Conservation (phyloP, 169 alveolate genomes). For the Cryptosporidium tyzzeri region DNA sequence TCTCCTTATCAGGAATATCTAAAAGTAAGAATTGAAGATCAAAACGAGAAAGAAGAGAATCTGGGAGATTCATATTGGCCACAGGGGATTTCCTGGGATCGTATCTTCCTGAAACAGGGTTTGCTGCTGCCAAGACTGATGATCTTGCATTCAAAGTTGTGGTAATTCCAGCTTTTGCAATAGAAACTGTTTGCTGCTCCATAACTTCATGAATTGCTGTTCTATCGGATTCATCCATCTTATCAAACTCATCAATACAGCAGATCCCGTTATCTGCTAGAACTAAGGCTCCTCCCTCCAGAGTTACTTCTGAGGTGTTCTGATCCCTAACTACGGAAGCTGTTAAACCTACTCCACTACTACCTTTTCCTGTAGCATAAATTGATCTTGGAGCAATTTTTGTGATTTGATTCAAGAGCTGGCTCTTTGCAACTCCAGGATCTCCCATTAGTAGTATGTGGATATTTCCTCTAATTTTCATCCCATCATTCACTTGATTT, state of each 20-base stretch:
- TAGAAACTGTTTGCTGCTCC: conserved; percentile 98
- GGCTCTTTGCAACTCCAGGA: conserved; percentile 99
- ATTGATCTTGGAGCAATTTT: conserved; percentile 91
- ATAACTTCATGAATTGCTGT: conserved; percentile 97
- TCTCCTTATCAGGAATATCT: conserved; percentile 88
- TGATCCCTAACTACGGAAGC: conserved; percentile 98
- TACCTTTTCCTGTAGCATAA: conserved; percentile 97
- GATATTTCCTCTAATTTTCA: conserved; percentile 98
- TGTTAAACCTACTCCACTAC: conserved; percentile 98
- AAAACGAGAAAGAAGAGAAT: conserved; percentile 96
- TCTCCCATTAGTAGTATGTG: conserved; percentile 97
- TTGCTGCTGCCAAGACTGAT: conserved; percentile 97
- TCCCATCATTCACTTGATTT: conserved; percentile 93
- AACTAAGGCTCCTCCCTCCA: conserved; percentile 99
- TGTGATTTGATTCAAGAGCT: conserved; percentile 92
- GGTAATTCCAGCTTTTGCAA: conserved; percentile 97
- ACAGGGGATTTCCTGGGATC: conserved; percentile 91
- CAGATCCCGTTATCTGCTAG: conserved; percentile 97
- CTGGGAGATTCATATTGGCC: conserved; percentile 96
- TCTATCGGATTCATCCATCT: conserved; percentile 97
- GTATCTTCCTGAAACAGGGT: conserved; percentile 96
- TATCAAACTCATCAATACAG: conserved; percentile 98
- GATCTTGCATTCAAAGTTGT: conserved; percentile 91
- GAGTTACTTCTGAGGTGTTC: conserved; percentile 86
- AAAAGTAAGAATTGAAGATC: conserved; percentile 92